These are phyloP conservation scores for Nissolia schottii DNA, from an alignment of 306 rosid species.

Conservation along the genomic window DNA sequence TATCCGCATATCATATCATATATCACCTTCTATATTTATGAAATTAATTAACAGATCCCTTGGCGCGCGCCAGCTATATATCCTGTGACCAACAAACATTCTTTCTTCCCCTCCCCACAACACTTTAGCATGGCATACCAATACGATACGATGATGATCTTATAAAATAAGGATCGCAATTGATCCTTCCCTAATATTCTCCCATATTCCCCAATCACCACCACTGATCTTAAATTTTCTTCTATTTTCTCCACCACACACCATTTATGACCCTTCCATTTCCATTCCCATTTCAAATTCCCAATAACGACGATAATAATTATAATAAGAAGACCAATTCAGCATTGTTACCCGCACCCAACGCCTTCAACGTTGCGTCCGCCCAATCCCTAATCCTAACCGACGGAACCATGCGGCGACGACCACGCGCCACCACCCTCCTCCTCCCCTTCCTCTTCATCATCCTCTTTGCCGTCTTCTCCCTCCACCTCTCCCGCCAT, in stretches of 20 bases:
- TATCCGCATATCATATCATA: too few relatives aligned
- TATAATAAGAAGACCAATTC: background rate
- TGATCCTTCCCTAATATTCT: background rate
- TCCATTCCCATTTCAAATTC: background rate
- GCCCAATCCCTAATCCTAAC: background rate
- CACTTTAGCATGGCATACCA: too few relatives aligned
- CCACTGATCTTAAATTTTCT: background rate
- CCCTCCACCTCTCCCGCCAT: slow-evolving; percentile 39
- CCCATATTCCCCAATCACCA: background rate
- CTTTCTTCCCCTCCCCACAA: too few relatives aligned
- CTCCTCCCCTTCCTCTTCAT: slow-evolving; percentile 22
- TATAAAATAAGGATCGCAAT: background rate
- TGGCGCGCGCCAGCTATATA: too few relatives aligned
- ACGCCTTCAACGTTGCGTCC: background rate
- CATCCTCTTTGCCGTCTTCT: slow-evolving; percentile 27
- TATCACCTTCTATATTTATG: background rate
- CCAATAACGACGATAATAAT: too few relatives aligned
- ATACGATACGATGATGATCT: background rate
- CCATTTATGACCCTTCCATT: background rate
- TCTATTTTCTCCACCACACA: background rate
- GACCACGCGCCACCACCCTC: slow-evolving; percentile 32
- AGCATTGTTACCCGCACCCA: background rate
- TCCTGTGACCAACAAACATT: too few relatives aligned
- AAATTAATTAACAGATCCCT: too few relatives aligned
- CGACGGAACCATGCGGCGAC: slow-evolving; percentile 46